Conservation (phyloP, 2,329 filamentous ascomycete genomes). For the Trichoderma simmonsii region DNA sequence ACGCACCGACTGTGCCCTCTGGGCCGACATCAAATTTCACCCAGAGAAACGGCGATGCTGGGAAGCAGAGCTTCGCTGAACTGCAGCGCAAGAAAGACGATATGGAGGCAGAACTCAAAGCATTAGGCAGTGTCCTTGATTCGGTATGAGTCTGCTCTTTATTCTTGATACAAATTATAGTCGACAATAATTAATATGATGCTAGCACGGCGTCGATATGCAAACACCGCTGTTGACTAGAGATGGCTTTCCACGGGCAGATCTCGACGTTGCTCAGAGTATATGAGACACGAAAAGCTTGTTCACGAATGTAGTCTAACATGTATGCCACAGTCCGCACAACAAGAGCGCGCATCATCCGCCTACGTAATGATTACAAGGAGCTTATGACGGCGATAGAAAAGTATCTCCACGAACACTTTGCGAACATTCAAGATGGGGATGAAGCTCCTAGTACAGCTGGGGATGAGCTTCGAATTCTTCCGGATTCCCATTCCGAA, state of each 20-base stretch:
- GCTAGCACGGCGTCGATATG: constrained; percentile 89
- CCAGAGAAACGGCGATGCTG: constrained; percentile 57
- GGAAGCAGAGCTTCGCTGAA: constrained; percentile 69
- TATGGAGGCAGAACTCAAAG: constrained; percentile 81
- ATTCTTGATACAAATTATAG: background rate
- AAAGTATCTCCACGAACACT: constrained; percentile 81
- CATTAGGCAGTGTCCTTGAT: constrained; percentile 80
- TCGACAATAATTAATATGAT: background rate
- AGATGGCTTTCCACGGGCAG: constrained; percentile 88
- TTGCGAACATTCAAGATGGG: constrained; percentile 65
- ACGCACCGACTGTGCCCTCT: constrained; percentile 62
- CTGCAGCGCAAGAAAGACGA: constrained; percentile 81
- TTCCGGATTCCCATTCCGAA: constrained; percentile 31
- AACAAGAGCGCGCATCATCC: constrained; percentile 85
- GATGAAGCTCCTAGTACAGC: constrained; percentile 32
- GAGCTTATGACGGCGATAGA: constrained; percentile 81
- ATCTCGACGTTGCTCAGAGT: constrained; percentile 95
- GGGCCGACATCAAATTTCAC: constrained; percentile 65
- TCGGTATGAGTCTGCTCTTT: constrained; percentile 58
- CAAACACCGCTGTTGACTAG: constrained; percentile 79
- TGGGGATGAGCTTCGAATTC: constrained; percentile 28
- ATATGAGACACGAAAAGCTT: constrained; percentile 28
- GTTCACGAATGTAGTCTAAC: background rate
- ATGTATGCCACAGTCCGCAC: constrained; percentile 68
- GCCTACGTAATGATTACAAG: constrained; percentile 90